Evolutionary conservation across 768 basidiomycete genomes (phyloP).

Genomic region (Mycena polygramma): DNA sequence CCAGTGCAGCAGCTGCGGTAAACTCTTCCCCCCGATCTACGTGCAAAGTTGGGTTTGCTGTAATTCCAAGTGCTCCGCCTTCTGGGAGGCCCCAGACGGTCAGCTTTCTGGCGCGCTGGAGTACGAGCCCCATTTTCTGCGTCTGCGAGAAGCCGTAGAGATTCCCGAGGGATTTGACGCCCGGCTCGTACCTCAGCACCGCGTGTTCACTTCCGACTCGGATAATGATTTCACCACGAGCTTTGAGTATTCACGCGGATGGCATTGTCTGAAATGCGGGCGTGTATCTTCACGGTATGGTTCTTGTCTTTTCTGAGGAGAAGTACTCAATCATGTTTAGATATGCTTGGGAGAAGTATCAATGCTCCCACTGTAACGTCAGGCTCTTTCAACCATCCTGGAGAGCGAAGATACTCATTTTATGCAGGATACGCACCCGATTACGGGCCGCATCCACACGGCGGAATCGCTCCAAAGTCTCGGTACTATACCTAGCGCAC

Average conservation of each 20-base stretch:
- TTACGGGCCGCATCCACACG: background rate
- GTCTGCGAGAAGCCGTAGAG: background rate
- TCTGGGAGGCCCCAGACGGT: background rate
- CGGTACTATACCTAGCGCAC: background rate
- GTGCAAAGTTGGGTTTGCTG: background rate
- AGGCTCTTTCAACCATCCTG: background rate
- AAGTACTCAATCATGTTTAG: background rate
- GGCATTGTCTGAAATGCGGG: slow-evolving; percentile 18
- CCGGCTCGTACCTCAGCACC: background rate
- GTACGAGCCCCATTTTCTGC: slow-evolving; percentile 1
- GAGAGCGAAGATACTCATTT: background rate
- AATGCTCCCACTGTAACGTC: background rate
- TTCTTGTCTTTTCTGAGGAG: background rate
- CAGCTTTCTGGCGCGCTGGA: background rate
- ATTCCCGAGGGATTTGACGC: background rate
- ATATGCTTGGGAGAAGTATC: slow-evolving; percentile 7
- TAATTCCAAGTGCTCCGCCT: background rate
- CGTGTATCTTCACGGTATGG: slow-evolving; percentile 18
- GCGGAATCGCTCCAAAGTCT: background rate
- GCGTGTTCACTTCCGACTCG: background rate
- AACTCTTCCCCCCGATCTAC: slow-evolving; percentile 9
- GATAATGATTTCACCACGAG: background rate
- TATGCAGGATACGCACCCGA: background rate
- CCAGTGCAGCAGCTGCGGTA: background rate
- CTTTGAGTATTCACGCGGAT: background rate